Base-by-base conservation (phyloP, 1,139 yeast species). In the Yueomyces sp. region DNA sequence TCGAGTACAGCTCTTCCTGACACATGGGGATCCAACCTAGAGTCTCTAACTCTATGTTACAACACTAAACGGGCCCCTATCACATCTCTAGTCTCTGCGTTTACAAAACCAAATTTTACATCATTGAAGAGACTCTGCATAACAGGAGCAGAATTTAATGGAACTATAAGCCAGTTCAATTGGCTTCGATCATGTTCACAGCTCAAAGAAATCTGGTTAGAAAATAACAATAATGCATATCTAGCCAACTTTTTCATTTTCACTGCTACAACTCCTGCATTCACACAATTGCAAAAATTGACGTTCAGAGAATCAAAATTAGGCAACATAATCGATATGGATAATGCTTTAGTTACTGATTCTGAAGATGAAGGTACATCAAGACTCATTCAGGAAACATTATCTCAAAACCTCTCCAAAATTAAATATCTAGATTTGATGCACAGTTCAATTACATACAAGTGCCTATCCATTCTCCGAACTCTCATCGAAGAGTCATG, bases 131-230 rank as follows among this genome's bases (percentile, higher is more conserved):
- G 45, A 29, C 36, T 57, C 27, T 52, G 45, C 38, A 48, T 57
- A 2, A 47, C 54, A 3, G 62, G 62, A 26, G 55, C 49, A 3
- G 48, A 51, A 5, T 50, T 54, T 27, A 41, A 41, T 27, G 41
- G 42, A 2, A 37, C 41, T 3, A 38, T 25, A n/a, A 41, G 34
- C 31, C 49, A 48, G 27, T 51, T 54, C 32, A 44, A 43, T 11
- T 59, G 64, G 64, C 41, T 59, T n/a, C 26, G 36, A 9, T 44
- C 49, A 28, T 53, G 57, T 37, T 49, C 43, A 2, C 40, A 42
- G 27, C 38, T 59, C 27, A 42, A 46, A 36, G 57, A 56, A 36
- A 32, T 59, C 12, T 59, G 63, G 63, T 37, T 59, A 2, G 64
- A 59, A 47, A 50, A 56, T 40, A 59, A 56, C 41, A 45, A 44